Base-by-base conservation (phyloP, 2,329 filamentous ascomycete species). In the Calonectria montana region DNA sequence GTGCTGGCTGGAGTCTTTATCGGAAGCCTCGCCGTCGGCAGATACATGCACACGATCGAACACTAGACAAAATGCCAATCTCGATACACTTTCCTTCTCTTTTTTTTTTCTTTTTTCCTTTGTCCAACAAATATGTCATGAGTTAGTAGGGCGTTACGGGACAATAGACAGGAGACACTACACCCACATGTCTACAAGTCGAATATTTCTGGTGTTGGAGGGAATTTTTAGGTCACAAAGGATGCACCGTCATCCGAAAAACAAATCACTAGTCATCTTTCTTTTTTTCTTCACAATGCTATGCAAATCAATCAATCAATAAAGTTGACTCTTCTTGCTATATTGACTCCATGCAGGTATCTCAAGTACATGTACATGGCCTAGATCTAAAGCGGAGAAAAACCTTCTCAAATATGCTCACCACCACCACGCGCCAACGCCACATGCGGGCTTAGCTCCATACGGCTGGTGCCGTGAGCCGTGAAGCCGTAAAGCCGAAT, bases 21-120 rank as follows among this genome's bases (percentile, higher is more conserved):
- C n/a, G 96, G 96, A 27, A 97, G 97, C 81, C 84, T 98, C 50
- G 89, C 91, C 0, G 89, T 97, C 72, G 95, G 95, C 35, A 90
- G 95, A 74, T 97, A 91, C 78, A 86, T 86, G 31, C 80, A 86
- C 53, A 76, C 84, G 25, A 82, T 84, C 16, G 89, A 90, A 66
- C 89, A 92, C 64, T 82, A 74, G 63, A 69, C 18, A 18, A 43
- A n/a, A 10, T 21, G 21, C 31, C 18, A 8, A 59, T 13, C n/a
- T 48, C 29, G 15, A 15, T 4, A 23, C n/a, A 35, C 10, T 21
- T 7, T n/a, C n/a, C 16, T 37, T 6, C 12, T 27, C 16, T 4
- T 29, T n/a, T 62, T 47, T n/a, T 35, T 39, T 25, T 50, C 6
- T 16, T n/a, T 15, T 45, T 61, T 39, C 35, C 25, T 65, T 31